Percentiles rank a stretch among this genome's conserved stretches.
Conservation (phyloP, 495 filamentous ascomycete genomes). For the Penicillium silybi region DNA sequence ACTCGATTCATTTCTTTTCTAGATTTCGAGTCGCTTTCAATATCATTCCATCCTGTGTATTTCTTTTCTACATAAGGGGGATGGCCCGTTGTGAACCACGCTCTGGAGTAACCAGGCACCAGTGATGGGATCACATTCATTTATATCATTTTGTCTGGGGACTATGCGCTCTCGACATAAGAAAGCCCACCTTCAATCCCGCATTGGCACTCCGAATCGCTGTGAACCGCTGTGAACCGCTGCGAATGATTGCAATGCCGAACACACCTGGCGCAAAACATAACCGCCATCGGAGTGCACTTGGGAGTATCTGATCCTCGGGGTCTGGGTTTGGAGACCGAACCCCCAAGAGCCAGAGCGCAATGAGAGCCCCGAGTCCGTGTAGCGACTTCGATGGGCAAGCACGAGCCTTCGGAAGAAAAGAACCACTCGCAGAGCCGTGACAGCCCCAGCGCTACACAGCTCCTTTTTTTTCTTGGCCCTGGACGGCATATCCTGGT, state of each 20-base stretch:
- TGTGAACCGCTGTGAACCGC: not conserved
- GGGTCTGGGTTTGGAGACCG: not conserved
- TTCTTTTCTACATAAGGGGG: slow-evolving; percentile 8
- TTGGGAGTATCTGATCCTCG: not conserved
- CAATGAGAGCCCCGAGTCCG: slow-evolving; percentile 8
- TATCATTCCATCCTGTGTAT: slow-evolving; percentile 10
- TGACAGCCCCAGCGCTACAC: slow-evolving; percentile 19
- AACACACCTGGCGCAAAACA: not conserved
- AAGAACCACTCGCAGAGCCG: slow-evolving; percentile 16
- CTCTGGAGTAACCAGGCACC: not conserved
- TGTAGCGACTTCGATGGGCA: slow-evolving; percentile 3
- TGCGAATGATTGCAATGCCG: not conserved
- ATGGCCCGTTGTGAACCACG: not conserved
- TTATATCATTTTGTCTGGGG: not conserved
- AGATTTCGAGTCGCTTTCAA: slow-evolving; percentile 9
- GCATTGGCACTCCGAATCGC: not conserved
- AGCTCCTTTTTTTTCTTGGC: slow-evolving; percentile 18
- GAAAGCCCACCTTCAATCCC: not conserved
- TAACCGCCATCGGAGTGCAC: not conserved
- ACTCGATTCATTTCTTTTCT: slow-evolving; percentile 2
- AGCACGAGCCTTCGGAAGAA: slow-evolving; percentile 17
- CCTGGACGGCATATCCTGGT: slow-evolving; percentile 22
- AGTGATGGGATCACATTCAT: not conserved
- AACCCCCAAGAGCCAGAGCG: not conserved
- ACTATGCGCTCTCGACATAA: not conserved